Evolutionary conservation across 2,329 filamentous ascomycete genomes (phyloP).

Genomic region (Trichoderma lentiforme): DNA sequence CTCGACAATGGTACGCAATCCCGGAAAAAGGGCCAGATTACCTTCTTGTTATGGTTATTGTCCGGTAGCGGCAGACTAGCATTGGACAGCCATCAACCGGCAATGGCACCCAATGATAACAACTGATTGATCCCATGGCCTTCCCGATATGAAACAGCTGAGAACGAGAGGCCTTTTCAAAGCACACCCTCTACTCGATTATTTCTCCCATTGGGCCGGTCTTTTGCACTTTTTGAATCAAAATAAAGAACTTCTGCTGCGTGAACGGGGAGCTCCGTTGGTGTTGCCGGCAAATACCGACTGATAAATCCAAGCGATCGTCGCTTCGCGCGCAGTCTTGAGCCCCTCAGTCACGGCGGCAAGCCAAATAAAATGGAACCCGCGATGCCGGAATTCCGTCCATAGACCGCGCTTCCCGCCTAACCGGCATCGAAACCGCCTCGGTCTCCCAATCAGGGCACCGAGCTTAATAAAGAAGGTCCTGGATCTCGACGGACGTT

Average conservation of each 20-base stretch:
- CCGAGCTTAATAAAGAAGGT: neutral
- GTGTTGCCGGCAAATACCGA: constrained; percentile 7
- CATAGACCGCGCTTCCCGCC: neutral
- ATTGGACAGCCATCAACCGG: neutral
- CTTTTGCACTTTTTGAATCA: neutral
- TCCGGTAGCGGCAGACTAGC: constrained; percentile 15
- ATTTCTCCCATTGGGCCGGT: constrained; percentile 10
- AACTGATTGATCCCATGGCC: neutral
- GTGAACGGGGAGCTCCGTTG: neutral
- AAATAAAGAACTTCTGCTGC: neutral
- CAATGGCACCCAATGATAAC: constrained; percentile 4
- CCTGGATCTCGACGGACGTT: neutral
- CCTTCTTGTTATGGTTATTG: constrained; percentile 16
- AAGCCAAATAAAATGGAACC: constrained; percentile 1
- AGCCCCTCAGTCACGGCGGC: neutral
- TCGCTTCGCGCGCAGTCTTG: neutral
- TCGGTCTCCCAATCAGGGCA: constrained; percentile 11
- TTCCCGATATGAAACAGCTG: constrained; percentile 1
- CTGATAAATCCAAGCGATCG: neutral
- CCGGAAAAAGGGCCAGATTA: neutral
- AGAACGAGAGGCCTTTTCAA: neutral
- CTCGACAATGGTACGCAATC: constrained; percentile 2
- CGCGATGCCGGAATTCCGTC: constrained; percentile 3
- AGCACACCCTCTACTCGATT: neutral
- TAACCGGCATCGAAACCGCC: neutral